Percentiles rank a stretch among this genome's conserved stretches.
phyloP scores from a whole-genome alignment of 176 grass and related monocot species.

The Ampelocalamus luodianensis region DNA sequence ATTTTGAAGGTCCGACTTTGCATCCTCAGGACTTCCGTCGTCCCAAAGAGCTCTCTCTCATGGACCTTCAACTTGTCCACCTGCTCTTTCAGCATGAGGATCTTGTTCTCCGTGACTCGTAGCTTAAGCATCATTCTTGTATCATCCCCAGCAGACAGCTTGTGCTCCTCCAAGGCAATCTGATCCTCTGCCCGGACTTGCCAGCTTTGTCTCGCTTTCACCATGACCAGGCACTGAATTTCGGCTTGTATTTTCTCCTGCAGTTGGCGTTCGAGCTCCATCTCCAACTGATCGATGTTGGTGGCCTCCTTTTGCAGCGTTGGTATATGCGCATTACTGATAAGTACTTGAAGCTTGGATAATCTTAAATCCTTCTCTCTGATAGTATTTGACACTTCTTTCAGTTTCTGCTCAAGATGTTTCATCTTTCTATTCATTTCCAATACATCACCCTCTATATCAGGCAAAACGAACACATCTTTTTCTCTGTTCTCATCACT shows the following conservation, averaged over 20 bases:
- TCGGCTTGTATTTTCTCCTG: slow-evolving; percentile 64
- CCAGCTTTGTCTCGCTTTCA: slow-evolving; percentile 56
- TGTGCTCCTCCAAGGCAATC: slow-evolving; percentile 60
- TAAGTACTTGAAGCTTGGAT: slow-evolving; percentile 52
- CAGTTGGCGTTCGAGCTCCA: slow-evolving; percentile 60
- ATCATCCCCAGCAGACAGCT: neutral
- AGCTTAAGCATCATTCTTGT: slow-evolving; percentile 30
- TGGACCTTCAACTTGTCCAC: slow-evolving; percentile 51
- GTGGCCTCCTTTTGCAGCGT: neutral
- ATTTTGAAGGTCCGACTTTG: slow-evolving; percentile 58
- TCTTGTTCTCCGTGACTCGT: slow-evolving; percentile 52
- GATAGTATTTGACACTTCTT: slow-evolving; percentile 56
- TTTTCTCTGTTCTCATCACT: slow-evolving; percentile 43
- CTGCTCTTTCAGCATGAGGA: slow-evolving; percentile 49
- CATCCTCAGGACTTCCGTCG: slow-evolving; percentile 55
- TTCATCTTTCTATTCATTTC: slow-evolving; percentile 57
- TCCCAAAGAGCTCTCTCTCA: slow-evolving; percentile 49
- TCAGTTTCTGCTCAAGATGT: slow-evolving; percentile 54
- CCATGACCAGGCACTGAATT: slow-evolving; percentile 57
- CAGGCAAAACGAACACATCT: slow-evolving; percentile 26
- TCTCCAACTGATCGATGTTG: slow-evolving; percentile 50
- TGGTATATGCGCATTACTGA: slow-evolving; percentile 1
- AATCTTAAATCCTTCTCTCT: slow-evolving; percentile 56
- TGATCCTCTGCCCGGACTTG: slow-evolving; percentile 56
- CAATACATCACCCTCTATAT: slow-evolving; percentile 14